Evolutionary conservation across 2,329 filamentous ascomycete genomes (phyloP), one percentile per base, ranked within the genome.

Genomic region (Penicillium capsulatum): DNA sequence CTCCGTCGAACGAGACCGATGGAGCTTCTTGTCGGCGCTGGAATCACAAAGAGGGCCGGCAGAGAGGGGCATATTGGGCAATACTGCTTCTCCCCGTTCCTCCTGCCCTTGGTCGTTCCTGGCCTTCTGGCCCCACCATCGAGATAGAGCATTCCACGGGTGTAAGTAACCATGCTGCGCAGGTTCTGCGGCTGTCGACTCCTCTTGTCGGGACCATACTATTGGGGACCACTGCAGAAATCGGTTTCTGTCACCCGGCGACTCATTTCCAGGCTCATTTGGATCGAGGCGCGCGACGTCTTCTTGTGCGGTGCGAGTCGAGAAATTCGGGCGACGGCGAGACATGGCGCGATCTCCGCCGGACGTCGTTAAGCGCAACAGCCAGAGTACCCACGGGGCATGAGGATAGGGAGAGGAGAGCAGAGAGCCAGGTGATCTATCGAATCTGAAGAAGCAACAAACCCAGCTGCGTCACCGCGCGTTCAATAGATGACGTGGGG

Each of bases 301-400:
- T 53, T 64, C 65, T 47, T 59, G 47, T 26, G 65, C 55, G 7
- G 63, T 61, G 40, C 63, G 61, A 33, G 64, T 59, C 14, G 63
- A 63, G 47, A 68, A 66, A 39, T 57, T 63, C n/a, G 64, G 64
- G 39, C 61, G 57, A 50, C 56, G 58, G 45, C 63, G 58, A 54
- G 61, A 55, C 48, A 61, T 48, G 32, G 51, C 50, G 45, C 51
- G 30, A 38, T 17, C 17, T 31, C 35, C 19, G 19, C 19, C 19
- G 19, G n/a, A 22, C 5, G 19, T 22, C 19, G 51, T 54, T 58
- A 47, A 34, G 16, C 34, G 28, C 31, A 36, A 38, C 20, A 17
- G 31, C 34, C 30, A 15, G 26, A 38, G 35, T 7, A 13, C 26
- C n/a, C 19, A 24, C 10, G n/a, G 28, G 31, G 16, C 38, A 37